phyloP scores from a whole-genome alignment of 2,329 filamentous ascomycete species.

The Aquanectria penicillioides region DNA sequence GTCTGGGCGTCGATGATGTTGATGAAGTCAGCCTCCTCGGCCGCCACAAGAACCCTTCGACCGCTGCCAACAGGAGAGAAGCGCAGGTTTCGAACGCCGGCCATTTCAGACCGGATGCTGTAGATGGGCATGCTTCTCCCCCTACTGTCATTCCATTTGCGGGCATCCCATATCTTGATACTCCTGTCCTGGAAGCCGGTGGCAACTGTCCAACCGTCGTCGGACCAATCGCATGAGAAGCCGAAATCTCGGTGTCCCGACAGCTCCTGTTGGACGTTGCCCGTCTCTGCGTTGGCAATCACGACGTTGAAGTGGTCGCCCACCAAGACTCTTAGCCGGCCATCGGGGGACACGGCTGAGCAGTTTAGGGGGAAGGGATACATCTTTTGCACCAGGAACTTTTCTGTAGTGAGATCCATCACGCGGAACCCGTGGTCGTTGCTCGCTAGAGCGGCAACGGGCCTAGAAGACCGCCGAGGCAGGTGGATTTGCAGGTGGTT shows the following conservation, averaged over 20 bases:
- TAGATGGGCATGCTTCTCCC: conserved; percentile 59
- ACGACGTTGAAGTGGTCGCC: conserved; percentile 74
- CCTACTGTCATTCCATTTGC: conserved; percentile 69
- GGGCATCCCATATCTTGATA: conserved; percentile 80
- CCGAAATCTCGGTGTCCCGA: conserved; percentile 75
- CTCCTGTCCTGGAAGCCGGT: conserved; percentile 81
- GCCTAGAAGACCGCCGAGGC: conserved; percentile 60
- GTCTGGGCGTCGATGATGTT: conserved; percentile 75
- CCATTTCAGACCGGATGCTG: conserved; percentile 72
- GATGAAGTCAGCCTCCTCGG: conserved; percentile 80
- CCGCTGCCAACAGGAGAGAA: conserved; percentile 79
- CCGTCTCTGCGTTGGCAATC: conserved; percentile 76
- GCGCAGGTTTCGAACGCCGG: conserved; percentile 73
- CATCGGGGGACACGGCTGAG: conserved; percentile 76
- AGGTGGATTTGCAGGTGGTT: conserved; percentile 71
- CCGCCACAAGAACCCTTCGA: conserved; percentile 72
- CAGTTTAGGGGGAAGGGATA: conserved; percentile 77
- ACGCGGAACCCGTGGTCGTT: conserved; percentile 70
- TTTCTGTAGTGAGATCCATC: conserved; percentile 68
- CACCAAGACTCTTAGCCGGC: conserved; percentile 76
- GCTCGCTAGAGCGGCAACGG: conserved; percentile 68
- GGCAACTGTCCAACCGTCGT: conserved; percentile 79
- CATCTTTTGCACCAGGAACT: conserved; percentile 60
- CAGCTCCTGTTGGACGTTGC: conserved; percentile 66
- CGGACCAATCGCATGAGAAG: conserved; percentile 83